Conservation (phyloP, 202 grass and related monocot species). For the Setaria viridis region DNA sequence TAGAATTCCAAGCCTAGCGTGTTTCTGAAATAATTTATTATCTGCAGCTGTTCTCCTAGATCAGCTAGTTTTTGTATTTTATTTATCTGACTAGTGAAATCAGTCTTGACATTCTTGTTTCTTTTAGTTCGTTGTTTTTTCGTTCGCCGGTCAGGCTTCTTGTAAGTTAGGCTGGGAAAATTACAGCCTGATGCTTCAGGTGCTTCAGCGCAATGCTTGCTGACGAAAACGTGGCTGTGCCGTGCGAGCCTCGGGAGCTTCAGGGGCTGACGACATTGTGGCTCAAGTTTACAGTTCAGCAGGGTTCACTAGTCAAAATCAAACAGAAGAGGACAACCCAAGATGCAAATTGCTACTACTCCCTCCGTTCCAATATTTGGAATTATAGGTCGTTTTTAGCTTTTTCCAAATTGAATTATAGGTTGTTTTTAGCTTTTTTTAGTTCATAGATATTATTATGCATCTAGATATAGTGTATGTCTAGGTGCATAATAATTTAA, state of each 20-base stretch:
- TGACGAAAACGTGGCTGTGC: not conserved
- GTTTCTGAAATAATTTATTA: constrained; percentile 45
- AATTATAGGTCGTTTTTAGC: too few relatives aligned
- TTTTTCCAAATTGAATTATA: too few relatives aligned
- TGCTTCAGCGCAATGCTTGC: not conserved
- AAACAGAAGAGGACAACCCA: not conserved
- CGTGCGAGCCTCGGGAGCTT: too few relatives aligned
- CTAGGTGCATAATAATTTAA: too few relatives aligned
- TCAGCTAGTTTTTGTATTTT: constrained; percentile 35
- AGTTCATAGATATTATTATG: too few relatives aligned
- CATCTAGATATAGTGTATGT: too few relatives aligned
- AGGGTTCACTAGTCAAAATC: not conserved
- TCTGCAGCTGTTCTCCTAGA: constrained; percentile 15
- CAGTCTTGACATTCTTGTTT: not conserved
- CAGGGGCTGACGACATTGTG: not conserved
- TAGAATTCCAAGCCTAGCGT: constrained; percentile 28
- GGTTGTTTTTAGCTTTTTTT: too few relatives aligned
- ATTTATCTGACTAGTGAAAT: constrained; percentile 36
- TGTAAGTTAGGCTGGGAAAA: not conserved
- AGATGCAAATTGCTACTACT: not conserved
- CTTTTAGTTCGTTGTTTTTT: not conserved
- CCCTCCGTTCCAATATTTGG: too few relatives aligned
- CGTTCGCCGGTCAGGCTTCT: not conserved
- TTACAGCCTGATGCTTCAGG: not conserved
- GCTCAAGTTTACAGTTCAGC: not conserved